phyloP scores from a whole-genome alignment of 75 land plant genomes.

The Picea glauca region DNA sequence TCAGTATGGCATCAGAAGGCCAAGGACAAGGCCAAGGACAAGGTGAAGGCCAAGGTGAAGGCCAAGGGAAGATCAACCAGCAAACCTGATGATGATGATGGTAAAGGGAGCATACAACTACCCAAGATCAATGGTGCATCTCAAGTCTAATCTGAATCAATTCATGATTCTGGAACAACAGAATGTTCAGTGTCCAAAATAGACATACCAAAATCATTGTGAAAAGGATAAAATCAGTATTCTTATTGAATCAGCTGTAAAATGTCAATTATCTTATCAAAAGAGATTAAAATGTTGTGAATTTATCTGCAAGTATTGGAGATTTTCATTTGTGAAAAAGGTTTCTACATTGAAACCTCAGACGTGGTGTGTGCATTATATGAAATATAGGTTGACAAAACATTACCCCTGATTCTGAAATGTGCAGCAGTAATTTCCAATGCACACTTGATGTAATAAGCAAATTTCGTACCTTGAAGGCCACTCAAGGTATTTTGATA shows the following conservation, averaged over 20 bases:
- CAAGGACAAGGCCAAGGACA: conserved; percentile 13
- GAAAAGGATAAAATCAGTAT: background rate
- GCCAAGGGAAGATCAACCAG: background rate
- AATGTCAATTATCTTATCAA: background rate
- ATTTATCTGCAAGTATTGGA: too few relatives aligned
- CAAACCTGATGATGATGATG: background rate
- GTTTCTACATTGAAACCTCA: too few relatives aligned
- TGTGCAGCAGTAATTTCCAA: too few relatives aligned
- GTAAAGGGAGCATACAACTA: background rate
- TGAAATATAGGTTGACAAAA: too few relatives aligned
- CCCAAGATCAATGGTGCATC: background rate
- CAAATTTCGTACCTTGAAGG: too few relatives aligned
- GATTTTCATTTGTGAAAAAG: too few relatives aligned
- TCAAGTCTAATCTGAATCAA: background rate
- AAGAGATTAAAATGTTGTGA: too few relatives aligned
- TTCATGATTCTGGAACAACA: background rate
- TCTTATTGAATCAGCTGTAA: background rate
- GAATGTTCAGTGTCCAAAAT: background rate
- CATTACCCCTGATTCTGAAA: too few relatives aligned
- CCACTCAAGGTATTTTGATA: too few relatives aligned
- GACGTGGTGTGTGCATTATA: too few relatives aligned
- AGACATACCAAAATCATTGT: background rate
- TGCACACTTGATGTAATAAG: too few relatives aligned
- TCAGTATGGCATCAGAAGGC: conserved; percentile 28
- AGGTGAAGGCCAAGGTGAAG: conserved; percentile 11